Percentiles rank a stretch among this genome's conserved stretches.
Evolutionary conservation across 495 filamentous ascomycete genomes (phyloP).

Genomic region (Penicillium roqueforti): DNA sequence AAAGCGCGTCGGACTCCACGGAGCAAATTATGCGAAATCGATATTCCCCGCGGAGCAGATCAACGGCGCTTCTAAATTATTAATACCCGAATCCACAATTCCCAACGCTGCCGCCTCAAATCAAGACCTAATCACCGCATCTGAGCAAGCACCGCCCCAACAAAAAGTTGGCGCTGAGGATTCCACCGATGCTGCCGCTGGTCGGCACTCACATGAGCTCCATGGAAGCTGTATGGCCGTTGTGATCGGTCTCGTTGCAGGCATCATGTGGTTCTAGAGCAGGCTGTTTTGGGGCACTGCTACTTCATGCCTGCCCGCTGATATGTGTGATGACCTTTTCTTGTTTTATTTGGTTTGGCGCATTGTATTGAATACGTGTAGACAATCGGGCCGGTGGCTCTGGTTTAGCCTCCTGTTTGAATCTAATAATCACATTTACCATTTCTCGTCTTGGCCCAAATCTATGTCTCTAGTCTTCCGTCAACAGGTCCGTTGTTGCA

Average conservation of each 20-base stretch:
- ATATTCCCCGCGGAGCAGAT: not conserved
- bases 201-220: conserved; percentile 27
- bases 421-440: conserved; percentile 17
- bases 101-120: not conserved
- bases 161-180: conserved; percentile 17
- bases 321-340: conserved; percentile 26
- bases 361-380: conserved; percentile 9
- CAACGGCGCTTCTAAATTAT: not conserved
- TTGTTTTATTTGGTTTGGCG: conserved; percentile 11
- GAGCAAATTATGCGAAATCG: conserved; percentile 8
- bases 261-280: conserved; percentile 41
- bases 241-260: conserved; percentile 38
- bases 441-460: not conserved
- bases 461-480: not conserved
- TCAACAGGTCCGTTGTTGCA: not conserved
- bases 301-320: conserved; percentile 13
- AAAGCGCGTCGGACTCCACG: conserved; percentile 1
- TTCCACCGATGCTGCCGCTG: conserved; percentile 25
- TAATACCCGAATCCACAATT: not conserved
- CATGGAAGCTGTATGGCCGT: conserved; percentile 44
- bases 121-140: conserved; percentile 1
- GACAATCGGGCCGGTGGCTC: conserved; percentile 22
- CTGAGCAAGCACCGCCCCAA: conserved; percentile 1
- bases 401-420: conserved; percentile 25
- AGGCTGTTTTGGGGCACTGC: not conserved